These are phyloP conservation scores for Furcasterigmium sp. DNA, from an alignment of 2,329 filamentous ascomycete genomes.

Conservation along the genomic window DNA sequence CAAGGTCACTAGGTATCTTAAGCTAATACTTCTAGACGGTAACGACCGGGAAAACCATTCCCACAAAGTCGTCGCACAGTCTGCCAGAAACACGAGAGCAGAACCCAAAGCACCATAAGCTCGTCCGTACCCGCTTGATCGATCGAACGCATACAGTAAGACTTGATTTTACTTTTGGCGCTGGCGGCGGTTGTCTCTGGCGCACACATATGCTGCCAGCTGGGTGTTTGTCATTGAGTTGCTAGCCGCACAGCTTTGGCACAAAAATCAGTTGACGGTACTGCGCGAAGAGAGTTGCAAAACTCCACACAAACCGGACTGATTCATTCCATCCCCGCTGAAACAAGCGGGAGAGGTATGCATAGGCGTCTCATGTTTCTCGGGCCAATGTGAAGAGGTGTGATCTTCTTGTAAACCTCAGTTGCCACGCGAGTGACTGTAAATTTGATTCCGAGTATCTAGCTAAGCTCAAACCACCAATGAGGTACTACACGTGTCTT, in stretches of 20 bases:
- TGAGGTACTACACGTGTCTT: not conserved
- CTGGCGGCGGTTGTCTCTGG: not conserved
- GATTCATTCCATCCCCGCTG: no score
- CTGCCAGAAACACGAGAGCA: no score
- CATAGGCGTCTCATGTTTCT: not conserved
- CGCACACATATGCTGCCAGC: not conserved
- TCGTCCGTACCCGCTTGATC: no score
- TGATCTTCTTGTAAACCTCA: slow-evolving; percentile 1
- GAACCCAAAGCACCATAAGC: no score
- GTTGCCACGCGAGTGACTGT: slow-evolving; percentile 1
- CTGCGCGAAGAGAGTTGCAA: not conserved
- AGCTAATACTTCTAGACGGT: no score
- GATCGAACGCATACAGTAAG: no score
- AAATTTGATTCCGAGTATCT: slow-evolving; percentile 1
- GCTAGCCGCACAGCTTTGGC: not conserved
- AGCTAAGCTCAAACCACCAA: no score
- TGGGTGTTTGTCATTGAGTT: not conserved
- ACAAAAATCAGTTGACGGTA: not conserved
- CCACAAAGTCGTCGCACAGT: no score
- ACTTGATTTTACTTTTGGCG: no score
- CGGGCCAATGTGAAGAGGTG: not conserved
- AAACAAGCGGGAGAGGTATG: not conserved
- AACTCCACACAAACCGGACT: not conserved
- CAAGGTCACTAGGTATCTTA: no score
- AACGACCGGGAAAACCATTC: no score